Evolutionary conservation across 2,329 filamentous ascomycete species (phyloP), one percentile per base, ranked within the genome.

Genomic region (Fusarium piperis): DNA sequence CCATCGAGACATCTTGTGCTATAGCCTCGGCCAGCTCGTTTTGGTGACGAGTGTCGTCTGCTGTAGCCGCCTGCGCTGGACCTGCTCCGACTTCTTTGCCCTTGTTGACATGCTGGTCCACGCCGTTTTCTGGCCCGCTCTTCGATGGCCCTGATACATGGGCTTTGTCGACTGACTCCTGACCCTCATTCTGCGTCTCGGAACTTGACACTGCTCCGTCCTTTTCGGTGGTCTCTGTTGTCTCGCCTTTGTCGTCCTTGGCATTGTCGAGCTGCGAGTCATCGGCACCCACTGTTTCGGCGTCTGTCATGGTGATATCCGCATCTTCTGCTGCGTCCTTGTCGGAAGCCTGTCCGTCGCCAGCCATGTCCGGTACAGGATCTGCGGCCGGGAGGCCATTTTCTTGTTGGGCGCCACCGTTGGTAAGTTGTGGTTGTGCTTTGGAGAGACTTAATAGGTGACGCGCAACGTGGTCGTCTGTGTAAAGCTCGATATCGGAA

Each of bases 401-500:
- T 38, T 74, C 71, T 20, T 56, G 56, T n/a, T 59, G 32, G 3
- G 62, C 30, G 9, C 74, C 72, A 26, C 79, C 79, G 41, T 79
- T 80, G 33, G 57, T 68, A 33, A 73, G 57, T 20, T 46, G 30
- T 12, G 70, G 61, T 16, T 74, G 65, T 39, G 62, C 60, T 44
- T 79, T 76, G 20, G 78, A 75, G 13, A 79, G 63, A 33, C 72
- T 77, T 41, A 81, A 70, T 46, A 82, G 79, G 60, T 81, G 80
- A 39, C 79, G 81, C 23, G 81, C 79, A 10, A 85, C 79, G 53
- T 83, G 82, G 20, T 85, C 81, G 59, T 88, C 83, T 55, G 83
- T 84, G 70, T 87, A 92, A 2, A 90, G 78, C 36, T 87, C 83
- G 60, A 85, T 80, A 73, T 92, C 89, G 72, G 88, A 84, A 6